Conservation (phyloP, 257 asterid genomes). For the Capsicum baccatum region DNA sequence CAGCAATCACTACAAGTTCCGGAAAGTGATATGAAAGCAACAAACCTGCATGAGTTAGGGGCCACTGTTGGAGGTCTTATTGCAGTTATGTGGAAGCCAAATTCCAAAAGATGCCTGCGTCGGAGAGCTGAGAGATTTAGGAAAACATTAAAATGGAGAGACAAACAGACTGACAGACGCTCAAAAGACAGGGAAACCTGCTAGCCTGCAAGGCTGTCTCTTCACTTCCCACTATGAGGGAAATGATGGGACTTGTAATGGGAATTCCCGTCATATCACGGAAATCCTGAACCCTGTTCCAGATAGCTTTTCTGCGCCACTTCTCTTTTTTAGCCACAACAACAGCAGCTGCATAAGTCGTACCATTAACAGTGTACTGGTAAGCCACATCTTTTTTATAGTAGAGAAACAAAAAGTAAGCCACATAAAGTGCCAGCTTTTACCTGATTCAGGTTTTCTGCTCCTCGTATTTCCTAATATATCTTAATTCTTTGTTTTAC, state of each 20-base stretch:
- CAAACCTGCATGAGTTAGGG: conserved; percentile 95
- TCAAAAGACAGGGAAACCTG: conserved; percentile 53
- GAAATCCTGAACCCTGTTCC: conserved; percentile 72
- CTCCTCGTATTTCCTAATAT: neutral
- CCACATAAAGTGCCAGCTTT: neutral
- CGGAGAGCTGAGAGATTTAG: conserved; percentile 38
- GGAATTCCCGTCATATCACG: conserved; percentile 54
- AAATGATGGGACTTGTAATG: conserved; percentile 51
- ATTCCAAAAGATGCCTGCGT: conserved; percentile 77
- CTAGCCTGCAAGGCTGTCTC: conserved; percentile 92
- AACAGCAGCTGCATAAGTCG: conserved; percentile 72
- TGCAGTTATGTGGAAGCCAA: conserved; percentile 86
- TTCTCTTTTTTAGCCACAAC: conserved; percentile 73
- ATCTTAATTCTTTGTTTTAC: neutral
- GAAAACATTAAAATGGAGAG: conserved; percentile 6
- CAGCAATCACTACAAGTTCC: neutral
- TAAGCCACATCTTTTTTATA: neutral
- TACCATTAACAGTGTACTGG: neutral
- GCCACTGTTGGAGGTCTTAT: conserved; percentile 98
- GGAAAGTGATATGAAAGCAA: conserved; percentile 5
- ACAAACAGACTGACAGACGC: neutral
- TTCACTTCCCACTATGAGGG: conserved; percentile 82
- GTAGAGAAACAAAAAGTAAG: neutral
- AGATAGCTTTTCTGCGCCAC: conserved; percentile 83
- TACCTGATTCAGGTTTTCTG: conserved; percentile 12